Conservation (phyloP, 73 alveolate species). For the Paramecium sexaurelia region DNA sequence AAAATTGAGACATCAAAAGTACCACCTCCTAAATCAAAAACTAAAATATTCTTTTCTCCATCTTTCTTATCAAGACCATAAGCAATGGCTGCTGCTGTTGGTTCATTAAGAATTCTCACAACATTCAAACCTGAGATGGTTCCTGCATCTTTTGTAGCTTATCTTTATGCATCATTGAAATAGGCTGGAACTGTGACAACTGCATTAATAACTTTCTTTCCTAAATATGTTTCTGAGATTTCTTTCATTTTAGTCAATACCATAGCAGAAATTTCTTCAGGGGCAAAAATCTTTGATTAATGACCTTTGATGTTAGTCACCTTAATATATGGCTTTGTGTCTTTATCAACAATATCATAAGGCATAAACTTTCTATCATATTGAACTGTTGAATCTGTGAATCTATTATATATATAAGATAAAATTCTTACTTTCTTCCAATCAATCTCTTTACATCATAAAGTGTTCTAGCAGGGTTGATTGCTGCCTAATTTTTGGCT, state of each 20-base stretch:
- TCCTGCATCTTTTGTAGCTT: constrained; percentile 99
- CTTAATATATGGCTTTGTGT: constrained; percentile 94
- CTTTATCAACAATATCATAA: constrained; percentile 88
- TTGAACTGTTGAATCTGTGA: constrained; percentile 85
- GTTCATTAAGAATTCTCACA: constrained; percentile 97
- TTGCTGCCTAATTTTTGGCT: constrained; percentile 89
- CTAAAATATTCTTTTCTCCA: constrained; percentile 91
- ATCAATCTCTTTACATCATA: constrained; percentile 88
- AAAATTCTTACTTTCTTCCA: constrained; percentile 70
- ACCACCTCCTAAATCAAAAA: constrained; percentile 97
- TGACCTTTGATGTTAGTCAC: constrained; percentile 78
- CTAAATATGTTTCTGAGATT: constrained; percentile 94
- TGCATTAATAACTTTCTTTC: constrained; percentile 94
- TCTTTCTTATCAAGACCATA: constrained; percentile 97
- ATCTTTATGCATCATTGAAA: constrained; percentile 96
- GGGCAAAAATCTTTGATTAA: constrained; percentile 80
- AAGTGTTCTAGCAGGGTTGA: constrained; percentile 88
- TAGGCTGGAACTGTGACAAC: constrained; percentile 98
- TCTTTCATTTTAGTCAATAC: constrained; percentile 85
- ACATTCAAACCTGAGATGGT: constrained; percentile 97
- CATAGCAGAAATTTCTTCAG: constrained; percentile 97
- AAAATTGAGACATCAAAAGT: constrained; percentile 98
- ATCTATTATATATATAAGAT: constrained; percentile 59
- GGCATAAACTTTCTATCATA: constrained; percentile 91
- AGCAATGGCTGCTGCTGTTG: constrained; percentile 99